Evolutionary conservation across 1,139 yeast species (phyloP), one percentile per base, ranked within the genome.

Genomic region (Pichia sp.): DNA sequence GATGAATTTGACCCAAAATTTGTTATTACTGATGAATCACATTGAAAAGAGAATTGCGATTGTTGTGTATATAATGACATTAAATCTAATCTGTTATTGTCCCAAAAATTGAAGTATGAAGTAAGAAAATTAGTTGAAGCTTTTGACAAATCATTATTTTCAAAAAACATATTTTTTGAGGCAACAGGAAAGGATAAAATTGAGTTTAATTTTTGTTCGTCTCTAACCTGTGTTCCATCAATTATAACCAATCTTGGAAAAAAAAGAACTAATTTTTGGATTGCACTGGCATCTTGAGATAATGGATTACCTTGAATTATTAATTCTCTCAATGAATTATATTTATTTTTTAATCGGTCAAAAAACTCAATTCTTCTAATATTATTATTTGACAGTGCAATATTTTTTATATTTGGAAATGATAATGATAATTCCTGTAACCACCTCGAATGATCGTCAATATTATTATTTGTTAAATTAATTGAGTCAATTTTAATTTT

Each of bases 261-360:
- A 42, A 78, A 65, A 55, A 76, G 77, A 70, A 88, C 73, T 51
- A 93, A 72, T 54, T 88, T 95, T 41, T 70, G 68, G 18, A 72
- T 72, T 43, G 70, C 69, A 29, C 78, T 70, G 14, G 49, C 29
- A 51, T 55, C 55, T 46, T 54, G 54, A 3, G 56, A 30, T 28
- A 91, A 68, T n/a, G 97, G 96, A 67, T 93, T 93, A 38, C 89
- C 90, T 5, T 75, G 67, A 56, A 91, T 68, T 31, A 91, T 76
- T 47, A 95, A 73, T 67, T 93, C 98, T 53, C 95, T 76, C 50
- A 95, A 71, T 43, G 71, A 71, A 47, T 80, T 80, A 60, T 93
- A 79, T 70, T 89, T 90, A 67, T 85, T 81, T 58, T 82, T 82
- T 89, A 96, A 87, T 25, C 77, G 71, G 52, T 88, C 96, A 57